These are phyloP conservation scores for Pythium phragmiticola DNA, from an alignment of 352 stramenopile species.

Conservation along the genomic window DNA sequence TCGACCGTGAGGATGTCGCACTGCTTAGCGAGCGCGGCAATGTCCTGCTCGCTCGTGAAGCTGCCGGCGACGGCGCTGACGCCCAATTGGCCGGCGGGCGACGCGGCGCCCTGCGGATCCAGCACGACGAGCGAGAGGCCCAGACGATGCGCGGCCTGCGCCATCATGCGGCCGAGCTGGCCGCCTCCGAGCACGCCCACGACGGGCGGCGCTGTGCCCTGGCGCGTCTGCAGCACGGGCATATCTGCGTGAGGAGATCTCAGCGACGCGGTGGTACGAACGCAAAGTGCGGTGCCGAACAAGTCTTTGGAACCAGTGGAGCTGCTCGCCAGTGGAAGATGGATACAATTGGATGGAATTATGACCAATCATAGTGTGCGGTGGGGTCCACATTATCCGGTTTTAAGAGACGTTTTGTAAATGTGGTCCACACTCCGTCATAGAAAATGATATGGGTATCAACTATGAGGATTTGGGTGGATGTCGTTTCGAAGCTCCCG, in stretches of 20 bases:
- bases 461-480: conserved; percentile 8
- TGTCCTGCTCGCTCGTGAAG: conserved; percentile 70
- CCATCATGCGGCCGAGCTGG: conserved; percentile 99
- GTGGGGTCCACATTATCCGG: background rate
- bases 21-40: conserved; percentile 66
- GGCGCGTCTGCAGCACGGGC: conserved; percentile 48
- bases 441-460: conserved; percentile 5
- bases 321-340: background rate
- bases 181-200: conserved; percentile 94
- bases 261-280: background rate
- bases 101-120: conserved; percentile 84
- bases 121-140: conserved; percentile 93
- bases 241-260: conserved; percentile 25
- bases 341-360: background rate
- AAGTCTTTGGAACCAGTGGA: background rate
- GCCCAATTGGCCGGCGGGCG: conserved; percentile 71
- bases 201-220: conserved; percentile 47
- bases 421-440: background rate
- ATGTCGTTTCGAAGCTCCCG: background rate
- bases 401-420: too few species aligned
- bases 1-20: conserved; percentile 97
- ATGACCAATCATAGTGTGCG: background rate
- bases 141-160: conserved; percentile 93
- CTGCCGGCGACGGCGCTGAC: conserved; percentile 69
- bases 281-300: conserved; percentile 1